phyloP scores from a whole-genome alignment of 208 protist genomes.

The Angomonas deanei region DNA sequence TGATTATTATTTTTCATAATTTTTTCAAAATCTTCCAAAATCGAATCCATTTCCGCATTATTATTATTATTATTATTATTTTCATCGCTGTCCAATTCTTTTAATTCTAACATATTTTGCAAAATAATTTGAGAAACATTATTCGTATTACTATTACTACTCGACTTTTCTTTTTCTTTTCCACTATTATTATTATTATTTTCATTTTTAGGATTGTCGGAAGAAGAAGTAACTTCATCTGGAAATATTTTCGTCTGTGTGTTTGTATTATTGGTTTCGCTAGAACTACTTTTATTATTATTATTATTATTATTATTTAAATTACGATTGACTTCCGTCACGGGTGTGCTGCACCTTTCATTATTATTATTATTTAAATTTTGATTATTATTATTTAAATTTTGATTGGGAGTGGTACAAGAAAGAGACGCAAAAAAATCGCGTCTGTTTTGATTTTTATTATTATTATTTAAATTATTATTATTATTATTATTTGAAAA shows the following conservation, averaged over 20 bases:
- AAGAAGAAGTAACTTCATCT: too few species aligned
- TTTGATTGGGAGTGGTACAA: background rate
- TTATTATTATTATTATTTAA: too few species aligned
- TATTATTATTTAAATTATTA: too few species aligned
- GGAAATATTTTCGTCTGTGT: too few species aligned
- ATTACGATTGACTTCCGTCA: background rate
- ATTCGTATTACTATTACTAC: constrained; percentile 1
- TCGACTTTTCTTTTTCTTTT: too few species aligned
- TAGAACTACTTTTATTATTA: too few species aligned
- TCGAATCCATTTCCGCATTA: background rate
- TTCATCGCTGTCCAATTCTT: background rate
- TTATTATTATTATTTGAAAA: too few species aligned
- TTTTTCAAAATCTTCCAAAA: background rate
- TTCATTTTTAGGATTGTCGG: too few species aligned
- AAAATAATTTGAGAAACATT: background rate
- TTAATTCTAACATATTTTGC: background rate
- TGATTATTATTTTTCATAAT: background rate
- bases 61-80: constrained; percentile 3
- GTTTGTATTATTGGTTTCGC: too few species aligned
- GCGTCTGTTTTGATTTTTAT: too few species aligned
- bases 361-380: constrained; percentile 5
- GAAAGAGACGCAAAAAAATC: background rate
- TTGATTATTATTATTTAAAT: constrained; percentile 6
- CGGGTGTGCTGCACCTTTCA: background rate
- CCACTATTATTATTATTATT: constrained; percentile 5